phyloP scores from a whole-genome alignment of 73 alveolate genomes.

The Paramecium biaurelia region DNA sequence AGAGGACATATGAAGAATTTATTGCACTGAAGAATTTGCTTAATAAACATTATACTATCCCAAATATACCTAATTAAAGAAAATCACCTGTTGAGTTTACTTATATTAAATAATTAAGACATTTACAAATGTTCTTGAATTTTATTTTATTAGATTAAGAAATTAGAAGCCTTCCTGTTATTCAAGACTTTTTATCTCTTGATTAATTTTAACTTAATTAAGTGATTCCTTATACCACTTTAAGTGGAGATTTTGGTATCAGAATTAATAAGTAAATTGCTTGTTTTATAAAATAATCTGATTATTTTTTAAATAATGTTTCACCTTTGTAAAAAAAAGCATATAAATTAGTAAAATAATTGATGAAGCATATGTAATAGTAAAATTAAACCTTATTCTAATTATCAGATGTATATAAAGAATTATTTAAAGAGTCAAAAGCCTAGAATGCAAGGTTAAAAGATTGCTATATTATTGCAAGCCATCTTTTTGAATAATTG shows the following conservation, averaged over 20 bases:
- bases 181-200: neutral
- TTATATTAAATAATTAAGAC: neutral
- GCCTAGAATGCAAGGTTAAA: neutral
- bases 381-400: neutral
- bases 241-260: neutral
- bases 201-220: neutral
- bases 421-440: neutral
- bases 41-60: neutral
- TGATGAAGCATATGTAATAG: neutral
- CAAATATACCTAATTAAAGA: neutral
- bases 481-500: neutral
- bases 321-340: neutral
- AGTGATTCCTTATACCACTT: neutral
- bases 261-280: neutral
- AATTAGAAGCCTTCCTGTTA: neutral
- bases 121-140: neutral
- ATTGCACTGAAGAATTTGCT: neutral
- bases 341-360: neutral
- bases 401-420: neutral
- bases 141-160: neutral
- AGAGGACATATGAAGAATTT: neutral
- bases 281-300: neutral
- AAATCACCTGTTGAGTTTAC: constrained; percentile 24
- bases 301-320: neutral
- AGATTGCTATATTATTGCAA: neutral